Conservation (phyloP, 352 stramenopile genomes). For the Thalassiosira mediterranea region DNA sequence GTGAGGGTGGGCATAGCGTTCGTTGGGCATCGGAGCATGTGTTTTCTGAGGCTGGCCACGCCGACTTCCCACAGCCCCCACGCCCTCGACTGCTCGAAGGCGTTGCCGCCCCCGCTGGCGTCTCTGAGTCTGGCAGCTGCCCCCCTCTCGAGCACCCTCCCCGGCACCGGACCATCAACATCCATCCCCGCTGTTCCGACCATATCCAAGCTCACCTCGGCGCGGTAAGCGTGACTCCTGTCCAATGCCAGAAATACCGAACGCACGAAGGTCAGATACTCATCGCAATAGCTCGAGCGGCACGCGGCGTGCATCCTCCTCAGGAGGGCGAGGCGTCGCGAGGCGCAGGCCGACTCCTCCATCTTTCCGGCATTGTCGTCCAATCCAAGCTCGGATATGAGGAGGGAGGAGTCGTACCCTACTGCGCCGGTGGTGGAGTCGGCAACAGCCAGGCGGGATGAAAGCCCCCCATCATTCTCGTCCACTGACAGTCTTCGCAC, state of each 20-base stretch:
- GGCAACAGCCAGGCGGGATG: not conserved
- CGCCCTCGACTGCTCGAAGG: constrained; percentile 5
- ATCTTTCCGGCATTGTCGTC: constrained; percentile 33
- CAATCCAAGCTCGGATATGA: constrained; percentile 22
- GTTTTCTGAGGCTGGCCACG: constrained; percentile 42
- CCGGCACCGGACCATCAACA: constrained; percentile 5
- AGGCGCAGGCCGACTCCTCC: constrained; percentile 21
- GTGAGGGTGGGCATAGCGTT: constrained; percentile 16
- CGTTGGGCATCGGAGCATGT: constrained; percentile 16
- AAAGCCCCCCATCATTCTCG: not conserved
- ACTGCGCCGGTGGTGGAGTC: constrained; percentile 34
- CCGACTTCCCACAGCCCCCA: constrained; percentile 58
- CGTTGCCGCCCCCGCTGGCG: not conserved
- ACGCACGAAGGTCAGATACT: constrained; percentile 47
- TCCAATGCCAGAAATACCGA: constrained; percentile 51
- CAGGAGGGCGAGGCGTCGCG: constrained; percentile 12
- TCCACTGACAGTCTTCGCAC: constrained; percentile 32
- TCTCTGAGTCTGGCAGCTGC: too few species aligned
- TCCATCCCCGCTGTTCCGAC: constrained; percentile 34
- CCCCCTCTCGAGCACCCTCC: constrained; percentile 35
- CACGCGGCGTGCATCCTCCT: constrained; percentile 40
- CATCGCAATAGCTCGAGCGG: constrained; percentile 13
- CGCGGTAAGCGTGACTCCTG: constrained; percentile 35
- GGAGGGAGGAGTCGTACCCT: constrained; percentile 54
- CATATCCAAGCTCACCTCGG: constrained; percentile 49